Evolutionary conservation across 805 yeast genomes (phyloP).

Genomic region (Kluyveromyces nonfermentans): DNA sequence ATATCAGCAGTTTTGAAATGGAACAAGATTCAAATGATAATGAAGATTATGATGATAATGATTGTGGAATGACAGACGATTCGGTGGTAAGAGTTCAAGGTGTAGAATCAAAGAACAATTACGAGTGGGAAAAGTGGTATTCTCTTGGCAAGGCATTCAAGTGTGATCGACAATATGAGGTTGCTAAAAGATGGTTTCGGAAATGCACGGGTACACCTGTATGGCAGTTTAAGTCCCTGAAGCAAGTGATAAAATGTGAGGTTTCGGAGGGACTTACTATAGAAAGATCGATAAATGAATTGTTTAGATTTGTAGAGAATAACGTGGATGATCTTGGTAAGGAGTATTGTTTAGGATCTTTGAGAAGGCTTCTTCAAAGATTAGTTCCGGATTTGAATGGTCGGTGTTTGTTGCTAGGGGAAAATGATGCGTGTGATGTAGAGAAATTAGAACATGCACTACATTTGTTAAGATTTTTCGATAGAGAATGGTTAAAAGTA

Average conservation of each 20-base stretch:
- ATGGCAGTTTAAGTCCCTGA: slow-evolving; percentile 5
- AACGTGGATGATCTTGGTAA: not conserved
- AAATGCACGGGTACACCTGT: not conserved
- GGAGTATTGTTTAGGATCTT: not conserved
- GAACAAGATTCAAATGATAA: slow-evolving; percentile 12
- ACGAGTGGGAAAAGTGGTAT: slow-evolving; percentile 4
- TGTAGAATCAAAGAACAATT: not conserved
- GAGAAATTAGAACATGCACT: not conserved
- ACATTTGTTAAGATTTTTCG: not conserved
- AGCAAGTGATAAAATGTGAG: slow-evolving; percentile 4
- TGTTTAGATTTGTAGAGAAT: not conserved
- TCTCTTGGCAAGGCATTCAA: slow-evolving; percentile 7
- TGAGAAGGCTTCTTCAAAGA: not conserved
- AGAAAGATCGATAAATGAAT: not conserved
- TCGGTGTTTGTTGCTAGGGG: not conserved
- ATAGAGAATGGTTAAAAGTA: not conserved
- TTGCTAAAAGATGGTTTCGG: slow-evolving; percentile 8
- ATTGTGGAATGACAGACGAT: not conserved
- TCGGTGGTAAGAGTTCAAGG: not conserved
- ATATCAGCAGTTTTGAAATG: slow-evolving; percentile 18
- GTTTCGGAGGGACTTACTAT: not conserved
- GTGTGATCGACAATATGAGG: slow-evolving; percentile 10
- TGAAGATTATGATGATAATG: slow-evolving; percentile 8
- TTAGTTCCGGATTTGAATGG: slow-evolving; percentile 3
- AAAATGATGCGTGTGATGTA: not conserved